These are phyloP conservation scores for Mortierella claussenii DNA, from an alignment of 192 early-diverging fungal species.

Conservation along the genomic window DNA sequence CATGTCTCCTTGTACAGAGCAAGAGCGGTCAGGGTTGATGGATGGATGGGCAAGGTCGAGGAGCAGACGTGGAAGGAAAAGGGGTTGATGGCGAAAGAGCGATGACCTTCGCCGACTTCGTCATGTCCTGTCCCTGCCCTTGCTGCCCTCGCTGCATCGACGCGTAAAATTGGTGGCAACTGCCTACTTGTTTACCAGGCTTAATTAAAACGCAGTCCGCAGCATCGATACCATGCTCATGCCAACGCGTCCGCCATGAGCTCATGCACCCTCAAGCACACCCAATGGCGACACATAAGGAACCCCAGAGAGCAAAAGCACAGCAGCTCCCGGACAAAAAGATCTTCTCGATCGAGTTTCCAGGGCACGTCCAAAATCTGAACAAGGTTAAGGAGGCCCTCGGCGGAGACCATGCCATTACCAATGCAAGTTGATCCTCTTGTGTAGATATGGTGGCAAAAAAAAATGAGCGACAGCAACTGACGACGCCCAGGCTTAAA, in stretches of 20 bases:
- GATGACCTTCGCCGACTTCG: neutral
- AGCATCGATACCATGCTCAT: neutral
- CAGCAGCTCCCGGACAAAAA: slow-evolving; percentile 21
- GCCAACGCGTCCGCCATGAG: neutral
- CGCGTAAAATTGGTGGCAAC: slow-evolving; percentile 46
- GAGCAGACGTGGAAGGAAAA: no score
- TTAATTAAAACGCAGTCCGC: neutral
- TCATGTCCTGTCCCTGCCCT: no score
- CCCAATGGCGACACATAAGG: neutral
- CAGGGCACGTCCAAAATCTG: slow-evolving; percentile 31
- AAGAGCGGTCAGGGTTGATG: no score
- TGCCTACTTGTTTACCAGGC: slow-evolving; percentile 6
- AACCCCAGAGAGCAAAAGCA: neutral
- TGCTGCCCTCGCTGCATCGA: neutral
- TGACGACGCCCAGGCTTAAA: no score
- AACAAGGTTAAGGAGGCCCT: slow-evolving; percentile 29
- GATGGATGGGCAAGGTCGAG: no score
- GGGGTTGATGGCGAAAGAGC: neutral
- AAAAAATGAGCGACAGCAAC: neutral
- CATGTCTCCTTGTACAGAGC: no score
- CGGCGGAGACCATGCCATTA: slow-evolving; percentile 38
- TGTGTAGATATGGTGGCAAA: neutral
- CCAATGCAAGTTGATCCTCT: slow-evolving; percentile 16
- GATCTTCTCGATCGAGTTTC: slow-evolving; percentile 44
- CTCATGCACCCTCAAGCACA: no score